Conservation (phyloP, 306 rosid genomes). For the Mimosa bimucronata region DNA sequence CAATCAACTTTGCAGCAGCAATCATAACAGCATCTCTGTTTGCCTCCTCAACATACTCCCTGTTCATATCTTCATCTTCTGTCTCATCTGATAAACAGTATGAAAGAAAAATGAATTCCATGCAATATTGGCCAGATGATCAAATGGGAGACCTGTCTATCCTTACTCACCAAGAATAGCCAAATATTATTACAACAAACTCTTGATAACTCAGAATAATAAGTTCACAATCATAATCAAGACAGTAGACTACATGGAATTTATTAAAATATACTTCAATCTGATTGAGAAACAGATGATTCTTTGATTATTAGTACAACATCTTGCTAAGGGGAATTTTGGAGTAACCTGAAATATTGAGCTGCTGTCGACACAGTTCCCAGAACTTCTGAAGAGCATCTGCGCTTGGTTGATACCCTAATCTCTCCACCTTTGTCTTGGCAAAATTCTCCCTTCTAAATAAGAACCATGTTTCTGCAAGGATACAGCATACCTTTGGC, state of each 20-base stretch:
- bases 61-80: conserved; percentile 80
- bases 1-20: conserved; percentile 76
- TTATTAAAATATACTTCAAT: conserved; percentile 15
- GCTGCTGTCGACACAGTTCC: conserved; percentile 81
- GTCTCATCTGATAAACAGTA: conserved; percentile 62
- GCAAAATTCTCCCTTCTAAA: conserved; percentile 54
- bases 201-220: conserved; percentile 17
- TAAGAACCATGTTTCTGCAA: conserved; percentile 70
- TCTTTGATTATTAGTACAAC: conserved; percentile 1
- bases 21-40: conserved; percentile 78
- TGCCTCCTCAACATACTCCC: conserved; percentile 79
- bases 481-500: conserved; percentile 72
- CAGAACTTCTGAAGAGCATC: conserved; percentile 66
- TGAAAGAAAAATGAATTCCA: conserved; percentile 28
- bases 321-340: conserved; percentile 7
- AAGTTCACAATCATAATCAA: conserved; percentile 22
- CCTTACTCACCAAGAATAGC: conserved; percentile 21
- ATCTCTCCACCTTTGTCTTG: conserved; percentile 65
- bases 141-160: conserved; percentile 8
- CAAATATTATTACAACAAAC: conserved; percentile 22
- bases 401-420: conserved; percentile 72
- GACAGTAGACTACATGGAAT: conserved; percentile 1
- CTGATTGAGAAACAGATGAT: conserved; percentile 27
- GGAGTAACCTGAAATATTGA: conserved; percentile 67
- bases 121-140: conserved; percentile 26